Base-by-base conservation (phyloP, 345 rosid genomes). In the Reutealis trisperma region DNA sequence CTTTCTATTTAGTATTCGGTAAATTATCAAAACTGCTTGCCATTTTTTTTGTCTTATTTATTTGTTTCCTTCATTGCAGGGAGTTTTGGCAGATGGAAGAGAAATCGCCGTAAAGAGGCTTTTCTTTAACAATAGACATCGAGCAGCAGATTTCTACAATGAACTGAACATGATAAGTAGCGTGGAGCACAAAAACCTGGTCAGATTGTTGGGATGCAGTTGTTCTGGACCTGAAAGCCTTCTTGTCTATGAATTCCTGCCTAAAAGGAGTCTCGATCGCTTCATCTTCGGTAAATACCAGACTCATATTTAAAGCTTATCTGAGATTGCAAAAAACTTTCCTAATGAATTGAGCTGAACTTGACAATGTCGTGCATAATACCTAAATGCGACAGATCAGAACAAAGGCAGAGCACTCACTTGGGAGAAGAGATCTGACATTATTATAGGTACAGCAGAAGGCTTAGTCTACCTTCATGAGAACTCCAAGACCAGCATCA, bases 141-240 rank as follows among this genome's bases (percentile, higher is more conserved):
- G 96, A 83, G 96, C 96, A 67, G 90, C 91, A 16, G 96, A 92
- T 89, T 96, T 96, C 89, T 93, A 86, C 86, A 91, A 96, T 78
- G 98, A 96, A 81, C 91, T 96, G 25, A 92, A 96, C 85, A 93
- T 96, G 71, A 93, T 93, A 58, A 91, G 97, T 80, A 85, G 86
- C 6, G 92, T 90, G 70, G 98, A 96, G 70, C 99, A 95, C 86
- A 93, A 89, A 84, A 95, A 95, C 78, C 91, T 95, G 54, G 99
- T 96, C 47, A 84, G 99, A 71, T 82, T 96, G 30, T 83, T 93
- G 70, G 99, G 99, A 67, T 93, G 98, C 82, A 90, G 94, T 82
- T 92, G 97, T 71, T 84, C 99, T 2, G 96, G 98, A 76, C 96
- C 97, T 45, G 99, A 96, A 85, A 96, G 96, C 76, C 97, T 96